Conservation (phyloP, 73 alveolate species). For the Diophrys appendiculata region DNA sequence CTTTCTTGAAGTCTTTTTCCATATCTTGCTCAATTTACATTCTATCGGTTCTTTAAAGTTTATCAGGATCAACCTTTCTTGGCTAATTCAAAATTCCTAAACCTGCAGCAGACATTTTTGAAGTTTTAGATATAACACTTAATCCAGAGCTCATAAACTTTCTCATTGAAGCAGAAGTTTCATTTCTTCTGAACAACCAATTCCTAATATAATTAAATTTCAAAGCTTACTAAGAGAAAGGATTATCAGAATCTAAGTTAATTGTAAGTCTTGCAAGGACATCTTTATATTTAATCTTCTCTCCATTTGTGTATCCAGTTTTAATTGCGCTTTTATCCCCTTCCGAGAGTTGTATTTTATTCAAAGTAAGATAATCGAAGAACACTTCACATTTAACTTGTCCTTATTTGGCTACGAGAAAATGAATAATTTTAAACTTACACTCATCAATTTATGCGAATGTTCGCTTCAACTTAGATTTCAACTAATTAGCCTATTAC, state of each 20-base stretch:
- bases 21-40: too few species aligned
- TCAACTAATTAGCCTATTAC: neutral
- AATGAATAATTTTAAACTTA: too few species aligned
- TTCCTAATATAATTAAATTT: too few species aligned
- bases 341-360: neutral
- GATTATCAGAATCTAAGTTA: neutral
- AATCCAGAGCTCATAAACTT: neutral
- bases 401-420: too few species aligned
- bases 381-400: neutral
- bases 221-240: too few species aligned
- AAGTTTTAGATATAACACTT: neutral
- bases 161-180: neutral
- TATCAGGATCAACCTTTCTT: too few species aligned
- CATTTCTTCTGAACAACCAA: neutral
- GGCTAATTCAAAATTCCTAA: neutral
- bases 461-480: neutral
- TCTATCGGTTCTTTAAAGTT: too few species aligned
- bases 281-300: neutral
- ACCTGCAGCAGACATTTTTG: neutral
- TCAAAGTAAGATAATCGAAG: neutral
- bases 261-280: neutral
- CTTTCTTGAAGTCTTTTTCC: too few species aligned
- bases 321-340: neutral
- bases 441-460: neutral
- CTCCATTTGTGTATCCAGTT: neutral